Base-by-base conservation (phyloP, 2,329 filamentous ascomycete genomes). In the Aspergillus vadensis region DNA sequence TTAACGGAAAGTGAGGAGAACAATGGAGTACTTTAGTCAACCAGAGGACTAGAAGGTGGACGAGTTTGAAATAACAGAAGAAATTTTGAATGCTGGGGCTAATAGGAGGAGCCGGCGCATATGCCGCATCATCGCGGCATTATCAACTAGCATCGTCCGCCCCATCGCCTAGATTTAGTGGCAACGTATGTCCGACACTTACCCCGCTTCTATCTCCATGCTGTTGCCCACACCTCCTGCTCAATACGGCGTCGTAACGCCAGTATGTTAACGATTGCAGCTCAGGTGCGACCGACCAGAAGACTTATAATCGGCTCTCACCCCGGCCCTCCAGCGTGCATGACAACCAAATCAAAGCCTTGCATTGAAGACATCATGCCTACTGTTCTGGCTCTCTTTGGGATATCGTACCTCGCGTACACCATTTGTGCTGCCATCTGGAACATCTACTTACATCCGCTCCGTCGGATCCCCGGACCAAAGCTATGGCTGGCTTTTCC, bases 391-490 rank as follows among this genome's bases (percentile, higher is more conserved):
- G 47, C 25, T 4, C 4, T 50, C 5, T 0, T 30, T 3, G 47
- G 4, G 27, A 17, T 50, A 30, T 30, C 10, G 4, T 50, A 17
- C 25, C 15, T 50, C 2, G 5, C 14, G 8, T 50, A 50, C 47
- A 32, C 8, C 10, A 15, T 17, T 17, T 12, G 8, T 5, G 25
- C 12, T 4, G 47, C 30, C 25, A n/a, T 50, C n/a, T 50, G 25
- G 23, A 50, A 50, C 10, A 21, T 80, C 66, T 65, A 55, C 36
- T 30, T 60, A 2, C 65, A 67, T 19, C 58, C 65, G 10, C 39
- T 67, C 1, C 55, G 41, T 3, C 30, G 54, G 5, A 52, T 66
- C 8, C 66, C 66, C 1, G 62, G 66, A 0, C 65, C 65, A 1
- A 64, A 61, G 39, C 38, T 53, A 27, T 67, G 63, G 63, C 62